Evolutionary conservation across 2,329 filamentous ascomycete species (phyloP).

Genomic region (Tolypocladium endophyticum): DNA sequence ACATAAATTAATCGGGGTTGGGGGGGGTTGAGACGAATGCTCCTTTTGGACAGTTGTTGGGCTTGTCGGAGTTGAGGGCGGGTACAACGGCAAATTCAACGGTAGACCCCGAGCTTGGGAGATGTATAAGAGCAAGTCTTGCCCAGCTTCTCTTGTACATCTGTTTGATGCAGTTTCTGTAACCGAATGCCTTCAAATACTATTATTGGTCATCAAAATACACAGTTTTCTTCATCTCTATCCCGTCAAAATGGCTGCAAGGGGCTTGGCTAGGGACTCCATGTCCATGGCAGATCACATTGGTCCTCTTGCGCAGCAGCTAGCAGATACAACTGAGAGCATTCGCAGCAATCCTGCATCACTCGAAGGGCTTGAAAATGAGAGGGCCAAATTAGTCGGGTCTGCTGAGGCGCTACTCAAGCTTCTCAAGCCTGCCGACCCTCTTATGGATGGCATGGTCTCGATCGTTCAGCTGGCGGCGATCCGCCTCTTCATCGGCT

Average conservation of each 20-base stretch:
- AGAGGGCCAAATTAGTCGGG: background rate
- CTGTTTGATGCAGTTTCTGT: background rate
- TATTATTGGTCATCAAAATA: background rate
- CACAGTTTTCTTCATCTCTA: background rate
- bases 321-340: background rate
- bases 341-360: background rate
- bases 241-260: background rate
- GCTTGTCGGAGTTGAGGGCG: background rate
- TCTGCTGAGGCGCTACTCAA: background rate
- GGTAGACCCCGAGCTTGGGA: background rate
- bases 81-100: background rate
- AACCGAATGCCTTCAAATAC: too few relatives aligned
- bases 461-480: conserved; percentile 3
- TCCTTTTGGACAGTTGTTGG: background rate
- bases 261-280: background rate
- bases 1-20: too few relatives aligned
- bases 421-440: background rate
- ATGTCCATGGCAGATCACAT: background rate
- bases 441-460: conserved; percentile 6
- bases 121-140: background rate
- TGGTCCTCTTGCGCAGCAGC: background rate
- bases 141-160: background rate
- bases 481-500: conserved; percentile 17
- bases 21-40: background rate
- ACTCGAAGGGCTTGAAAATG: background rate